A percentile compares a stretch with the other conserved stretches of the same genome.
phyloP scores from a whole-genome alignment of 768 basidiomycete species.

The Amanita molliuscula region DNA sequence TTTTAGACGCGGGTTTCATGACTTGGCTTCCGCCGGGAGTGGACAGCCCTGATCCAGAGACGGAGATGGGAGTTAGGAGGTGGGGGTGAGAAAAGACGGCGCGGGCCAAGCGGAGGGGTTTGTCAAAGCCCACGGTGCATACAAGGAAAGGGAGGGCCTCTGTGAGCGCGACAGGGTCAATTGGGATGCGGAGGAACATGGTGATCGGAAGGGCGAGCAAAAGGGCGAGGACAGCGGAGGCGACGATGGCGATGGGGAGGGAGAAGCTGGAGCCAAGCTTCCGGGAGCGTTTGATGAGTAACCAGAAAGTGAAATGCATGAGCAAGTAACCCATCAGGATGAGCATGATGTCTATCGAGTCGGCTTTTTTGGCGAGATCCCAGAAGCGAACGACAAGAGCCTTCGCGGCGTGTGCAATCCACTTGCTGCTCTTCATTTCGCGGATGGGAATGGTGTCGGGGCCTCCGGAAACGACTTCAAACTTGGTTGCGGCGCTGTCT shows the following conservation, averaged over 20 bases:
- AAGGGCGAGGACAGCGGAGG: slow-evolving; percentile 74
- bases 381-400: slow-evolving; percentile 76
- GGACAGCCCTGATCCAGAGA: slow-evolving; percentile 12
- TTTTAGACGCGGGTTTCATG: slow-evolving; percentile 70
- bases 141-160: slow-evolving; percentile 98
- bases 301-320: slow-evolving; percentile 94
- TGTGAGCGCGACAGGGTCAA: slow-evolving; percentile 88
- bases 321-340: slow-evolving; percentile 89
- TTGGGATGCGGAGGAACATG: slow-evolving; percentile 63
- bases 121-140: slow-evolving; percentile 97
- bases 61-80: slow-evolving; percentile 28
- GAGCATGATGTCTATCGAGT: slow-evolving; percentile 91
- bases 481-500: slow-evolving; percentile 34
- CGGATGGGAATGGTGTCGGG: slow-evolving; percentile 42
- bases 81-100: slow-evolving; percentile 84
- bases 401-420: slow-evolving; percentile 81
- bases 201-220: slow-evolving; percentile 76
- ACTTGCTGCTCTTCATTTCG: slow-evolving; percentile 73
- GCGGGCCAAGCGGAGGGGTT: slow-evolving; percentile 84
- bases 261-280: slow-evolving; percentile 63
- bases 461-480: slow-evolving; percentile 37
- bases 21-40: slow-evolving; percentile 11
- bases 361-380: slow-evolving; percentile 85
- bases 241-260: slow-evolving; percentile 60
- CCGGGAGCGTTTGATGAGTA: slow-evolving; percentile 81